These are phyloP conservation scores for Diospyros lotus DNA, from an alignment of 148 eudicot genomes.

Conservation along the genomic window DNA sequence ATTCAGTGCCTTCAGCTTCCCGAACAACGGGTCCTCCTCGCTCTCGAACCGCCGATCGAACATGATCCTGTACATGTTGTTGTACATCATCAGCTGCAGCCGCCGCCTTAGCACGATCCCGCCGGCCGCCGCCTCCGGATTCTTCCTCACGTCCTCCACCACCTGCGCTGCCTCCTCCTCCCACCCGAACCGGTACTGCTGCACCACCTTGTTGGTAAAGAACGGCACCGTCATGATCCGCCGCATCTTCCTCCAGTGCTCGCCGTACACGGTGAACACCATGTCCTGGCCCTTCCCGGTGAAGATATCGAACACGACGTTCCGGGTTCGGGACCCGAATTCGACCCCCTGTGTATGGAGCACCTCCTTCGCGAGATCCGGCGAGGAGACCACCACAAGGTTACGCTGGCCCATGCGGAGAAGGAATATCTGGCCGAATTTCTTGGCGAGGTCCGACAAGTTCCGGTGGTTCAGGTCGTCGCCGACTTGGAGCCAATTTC, in stretches of 20 bases:
- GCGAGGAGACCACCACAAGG: constrained; percentile 62
- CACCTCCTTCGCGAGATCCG: constrained; percentile 65
- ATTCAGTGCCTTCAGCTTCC: constrained; percentile 57
- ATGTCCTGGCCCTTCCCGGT: constrained; percentile 77
- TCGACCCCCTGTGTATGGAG: constrained; percentile 73
- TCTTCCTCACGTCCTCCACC: constrained; percentile 54
- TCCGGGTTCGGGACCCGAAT: constrained; percentile 66
- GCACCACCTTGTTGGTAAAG: constrained; percentile 65
- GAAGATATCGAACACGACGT: constrained; percentile 72
- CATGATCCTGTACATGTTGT: constrained; percentile 73
- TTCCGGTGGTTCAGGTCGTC: constrained; percentile 66
- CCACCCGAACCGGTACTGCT: constrained; percentile 61
- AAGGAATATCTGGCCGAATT: constrained; percentile 48
- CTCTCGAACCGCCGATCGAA: constrained; percentile 63
- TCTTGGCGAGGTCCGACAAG: constrained; percentile 47
- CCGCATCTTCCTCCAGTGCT: constrained; percentile 84
- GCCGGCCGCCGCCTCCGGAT: constrained; percentile 37
- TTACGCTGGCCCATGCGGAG: constrained; percentile 68
- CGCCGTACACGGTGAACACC: constrained; percentile 77
- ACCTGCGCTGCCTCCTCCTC: constrained; percentile 56
- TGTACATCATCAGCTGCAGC: constrained; percentile 70
- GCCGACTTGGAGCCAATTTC: constrained; percentile 80
- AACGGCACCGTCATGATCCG: constrained; percentile 79
- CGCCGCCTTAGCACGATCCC: constrained; percentile 57
- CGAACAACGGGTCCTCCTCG: constrained; percentile 55